Base-by-base conservation (phyloP, 2,329 filamentous ascomycete species). In the Parascedosporium putredinis region DNA sequence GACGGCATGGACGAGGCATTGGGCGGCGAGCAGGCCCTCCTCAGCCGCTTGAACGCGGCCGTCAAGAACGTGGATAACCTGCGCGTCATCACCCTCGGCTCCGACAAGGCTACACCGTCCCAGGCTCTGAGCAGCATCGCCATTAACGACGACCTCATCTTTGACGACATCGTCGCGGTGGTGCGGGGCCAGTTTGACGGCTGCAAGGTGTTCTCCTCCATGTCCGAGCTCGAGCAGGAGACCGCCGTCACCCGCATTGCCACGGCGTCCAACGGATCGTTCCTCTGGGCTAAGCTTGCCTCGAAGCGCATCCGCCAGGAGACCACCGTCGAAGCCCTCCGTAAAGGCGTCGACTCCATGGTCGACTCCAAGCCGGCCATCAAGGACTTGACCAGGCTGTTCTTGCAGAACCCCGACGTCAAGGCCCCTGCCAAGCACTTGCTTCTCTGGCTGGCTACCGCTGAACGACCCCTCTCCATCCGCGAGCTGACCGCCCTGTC, bases 221-320 rank as follows among this genome's bases (percentile, higher is more conserved):
- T 67, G 51, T 49, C 58, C 5, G 59, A 64, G 33, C 51, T 61
- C 5, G 60, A 65, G 31, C 62, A 62, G 42, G 66, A 68, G 45
- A 57, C 58, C 1, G 50, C 59, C 0, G 55, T 66, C 18, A 59
- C 59, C n/a, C 57, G 57, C 2, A 58, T 69, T 31, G 54, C 60
- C 2, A 57, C 64, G 25, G 62, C 60, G 8, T 58, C 66, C 5
- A 56, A 60, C 8, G 62, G 64, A 7, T 67, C 65, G 5, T 67
- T 69, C 51, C 58, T 68, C 0, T 66, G 64, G 61, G 66, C 64
- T 3, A 68, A 66, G 53, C 57, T 68, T 5, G 60, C 59, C 7
- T 49, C 61, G 1, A 64, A 64, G 53, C 56, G 55, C 14, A 52
- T 62, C 24, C 57, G 59, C 18, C 52, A 54, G n/a, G 64, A 65